Base-by-base conservation (phyloP, 371 early-diverging fungal species). In the Apophysomyces elegans region DNA sequence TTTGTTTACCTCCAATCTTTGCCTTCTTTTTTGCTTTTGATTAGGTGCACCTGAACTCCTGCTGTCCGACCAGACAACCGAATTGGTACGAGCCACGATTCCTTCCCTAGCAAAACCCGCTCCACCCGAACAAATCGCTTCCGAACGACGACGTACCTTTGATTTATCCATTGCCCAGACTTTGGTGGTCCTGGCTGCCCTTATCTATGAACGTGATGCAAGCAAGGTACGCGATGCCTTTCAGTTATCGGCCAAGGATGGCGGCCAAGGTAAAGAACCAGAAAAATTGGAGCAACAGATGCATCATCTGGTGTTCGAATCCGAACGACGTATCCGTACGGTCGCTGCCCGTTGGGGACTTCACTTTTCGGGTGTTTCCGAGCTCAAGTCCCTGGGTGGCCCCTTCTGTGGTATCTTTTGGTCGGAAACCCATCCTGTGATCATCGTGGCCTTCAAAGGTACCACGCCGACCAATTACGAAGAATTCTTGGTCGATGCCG, bases 361-460 rank as follows among this genome's bases (percentile, higher is more conserved):
- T 62, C 70, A 67, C 3, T 82, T 82, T 67, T 61, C 64, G 26
- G 67, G 67, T 61, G 63, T 82, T 39, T 74, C 79, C 61, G 82
- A 82, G 18, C 67, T 82, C 46, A 82, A 82, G 56, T 71, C 79
- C 1, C 45, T 79, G 1, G 82, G 82, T 2, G 82, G 82, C 6
- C 79, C 82, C 0, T 82, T 71, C 67, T 77, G 78, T 50, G 82
- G 70, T 26, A 74, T 77, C 59, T 77, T 71, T 21, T 69, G 77
- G 72, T 79, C 79, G 32, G 75, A 76, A 37, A 69, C 67, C n/a
- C 70, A 79, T 18, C 74, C 79, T 5, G 62, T 69, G 12, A 79
- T 82, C 46, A 61, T 82, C n/a, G 62, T 82, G 43, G 71, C 70
- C 12, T 77, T 71, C 62, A 82, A 82, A 54, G 82, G 82, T 0